A percentile compares a stretch with the other conserved stretches of the same genome.
Evolutionary conservation across 176 grass and related monocot genomes (phyloP).

Genomic region (Luzula sylvatica): DNA sequence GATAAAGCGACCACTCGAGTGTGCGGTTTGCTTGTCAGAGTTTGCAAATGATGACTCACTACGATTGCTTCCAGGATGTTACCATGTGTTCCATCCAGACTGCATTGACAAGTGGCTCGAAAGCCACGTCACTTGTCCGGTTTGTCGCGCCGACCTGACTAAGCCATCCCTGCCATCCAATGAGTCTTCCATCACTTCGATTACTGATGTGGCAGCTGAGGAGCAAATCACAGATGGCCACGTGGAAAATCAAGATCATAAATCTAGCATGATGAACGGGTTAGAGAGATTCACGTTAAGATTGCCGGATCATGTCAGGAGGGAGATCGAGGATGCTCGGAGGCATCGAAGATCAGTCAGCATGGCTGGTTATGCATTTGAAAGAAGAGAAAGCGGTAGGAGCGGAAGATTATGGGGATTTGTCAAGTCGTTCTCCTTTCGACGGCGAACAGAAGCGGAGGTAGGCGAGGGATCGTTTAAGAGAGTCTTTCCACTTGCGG

Average conservation of each 20-base stretch:
- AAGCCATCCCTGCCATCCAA: background rate
- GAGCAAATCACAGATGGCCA: conserved; percentile 13
- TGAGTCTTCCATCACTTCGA: background rate
- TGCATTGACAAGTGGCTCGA: conserved; percentile 87
- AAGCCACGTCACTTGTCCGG: conserved; percentile 47
- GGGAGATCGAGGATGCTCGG: conserved; percentile 43
- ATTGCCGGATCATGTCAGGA: conserved; percentile 53
- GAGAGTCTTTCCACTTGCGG: conserved; percentile 27
- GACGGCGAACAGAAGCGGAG: conserved; percentile 17
- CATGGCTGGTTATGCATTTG: conserved; percentile 36
- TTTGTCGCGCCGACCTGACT: conserved; percentile 60
- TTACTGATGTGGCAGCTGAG: conserved; percentile 12
- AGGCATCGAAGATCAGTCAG: conserved; percentile 46
- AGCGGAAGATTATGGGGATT: conserved; percentile 33
- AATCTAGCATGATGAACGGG: conserved; percentile 29
- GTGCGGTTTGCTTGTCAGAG: conserved; percentile 60
- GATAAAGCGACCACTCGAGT: conserved; percentile 37
- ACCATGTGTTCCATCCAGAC: conserved; percentile 74
- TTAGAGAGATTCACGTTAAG: conserved; percentile 52
- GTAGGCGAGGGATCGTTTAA: conserved; percentile 21
- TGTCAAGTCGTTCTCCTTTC: conserved; percentile 42
- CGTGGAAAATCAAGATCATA: conserved; percentile 17
- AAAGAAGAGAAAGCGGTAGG: conserved; percentile 12
- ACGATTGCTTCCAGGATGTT: conserved; percentile 47
- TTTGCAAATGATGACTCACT: conserved; percentile 52